Base-by-base conservation (phyloP, 208 protist species). In the Leishmania tarentolae region DNA sequence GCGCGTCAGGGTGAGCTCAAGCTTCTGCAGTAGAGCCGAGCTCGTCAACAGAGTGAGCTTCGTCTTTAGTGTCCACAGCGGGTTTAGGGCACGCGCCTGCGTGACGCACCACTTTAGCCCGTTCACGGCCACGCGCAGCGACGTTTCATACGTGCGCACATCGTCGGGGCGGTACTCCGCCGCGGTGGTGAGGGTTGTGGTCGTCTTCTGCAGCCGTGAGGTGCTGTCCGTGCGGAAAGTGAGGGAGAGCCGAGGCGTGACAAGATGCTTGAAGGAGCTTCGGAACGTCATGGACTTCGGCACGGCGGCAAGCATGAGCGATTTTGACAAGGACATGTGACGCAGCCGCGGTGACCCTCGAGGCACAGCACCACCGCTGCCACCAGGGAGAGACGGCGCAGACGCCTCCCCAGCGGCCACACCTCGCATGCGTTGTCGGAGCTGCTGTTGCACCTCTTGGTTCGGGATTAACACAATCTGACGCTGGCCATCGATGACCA, bases 401-500 rank as follows among this genome's bases (percentile, higher is more conserved):
- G 47, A 46, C 44, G 40, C 70, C 37, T n/a, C 17, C 76, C 11
- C 47, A 5, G 19, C 53, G 19, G 47, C 53, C 9, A 78, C 40
- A 8, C 59, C 76, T 53, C 77, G 79, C 80, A 94, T 84, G 46
- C 79, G 78, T 21, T 83, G 75, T 4, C 83, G 86, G 37, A 97
- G 79, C 63, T 87, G 76, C 28, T 74, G 37, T 78, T 95, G 87
- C 77, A 92, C 63, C 28, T 92, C 92, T 0, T 52, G 46, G 35
- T 46, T 79, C 8, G 90, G 94, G 42, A 96, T 80, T 3, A 96
- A 63, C 46, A 96, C 90, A 68, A 95, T 79, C 44, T 88, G 84
- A 40, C 69, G 83, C 69, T 86, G 65, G 21, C 92, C 94, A 68
- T 97, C 87, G 40, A 96, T 83, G 35, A 78, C 53, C 3, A 94